Base-by-base conservation (phyloP, 1,284 basidiomycete genomes). In the Tetrapyrgos nigripes region DNA sequence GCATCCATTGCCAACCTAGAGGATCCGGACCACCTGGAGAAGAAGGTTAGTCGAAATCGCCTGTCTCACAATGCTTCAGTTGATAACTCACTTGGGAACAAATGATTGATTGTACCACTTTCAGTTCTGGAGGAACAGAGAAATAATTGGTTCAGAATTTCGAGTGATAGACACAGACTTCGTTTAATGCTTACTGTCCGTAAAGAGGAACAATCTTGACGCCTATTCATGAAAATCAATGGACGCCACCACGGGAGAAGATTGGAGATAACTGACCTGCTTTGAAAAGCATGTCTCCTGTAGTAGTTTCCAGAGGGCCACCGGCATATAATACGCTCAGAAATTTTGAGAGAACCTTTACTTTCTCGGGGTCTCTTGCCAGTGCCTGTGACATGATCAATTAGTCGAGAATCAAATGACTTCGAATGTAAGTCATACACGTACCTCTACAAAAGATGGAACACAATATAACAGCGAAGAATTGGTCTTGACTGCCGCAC, bases 361-460 rank as follows among this genome's bases (percentile, higher is more conserved):
- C 53, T 44, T 65, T 64, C 21, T 62, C 62, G 13, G 58, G 55
- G 44, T 64, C 56, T 27, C 59, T 63, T 26, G 62, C 63, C 66
- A 66, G 67, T 53, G 63, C 66, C 68, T 69, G 48, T 2, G 19
- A n/a, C n/a, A n/a, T n/a, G n/a, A n/a, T n/a, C n/a, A n/a, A n/a
- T n/a, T n/a, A n/a, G n/a, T n/a, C n/a, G n/a, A n/a, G n/a, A n/a
- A n/a, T n/a, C n/a, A n/a, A n/a, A n/a, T n/a, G n/a, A n/a, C n/a
- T n/a, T n/a, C n/a, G n/a, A n/a, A n/a, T n/a, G n/a, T n/a, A n/a
- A n/a, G n/a, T n/a, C n/a, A n/a, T n/a, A n/a, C n/a, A n/a, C n/a
- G n/a, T 49, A 73, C 73, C 64, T 75, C 71, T 50, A 73, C 48
- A 43, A 74, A 70, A 13, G 60, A 59, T 3, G 72, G 73, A 3